phyloP scores from a whole-genome alignment of 805 yeast species.

The Cyberlindnera veronae region DNA sequence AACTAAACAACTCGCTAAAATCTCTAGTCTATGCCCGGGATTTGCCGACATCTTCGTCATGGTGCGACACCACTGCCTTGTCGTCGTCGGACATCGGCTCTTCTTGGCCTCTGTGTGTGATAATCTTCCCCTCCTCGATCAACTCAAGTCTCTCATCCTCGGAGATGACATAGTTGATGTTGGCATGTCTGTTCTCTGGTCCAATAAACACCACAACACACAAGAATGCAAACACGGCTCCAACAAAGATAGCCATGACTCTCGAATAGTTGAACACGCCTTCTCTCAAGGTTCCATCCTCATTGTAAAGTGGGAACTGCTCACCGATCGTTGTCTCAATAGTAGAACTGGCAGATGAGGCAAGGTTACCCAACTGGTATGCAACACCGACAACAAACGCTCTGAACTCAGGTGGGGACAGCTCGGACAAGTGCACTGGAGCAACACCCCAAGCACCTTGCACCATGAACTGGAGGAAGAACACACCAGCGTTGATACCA shows the following conservation, averaged over 20 bases:
- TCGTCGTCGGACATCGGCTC: conserved; percentile 15
- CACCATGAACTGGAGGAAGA: conserved; percentile 59
- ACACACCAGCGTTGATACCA: conserved; percentile 56
- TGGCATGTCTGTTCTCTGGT: conserved; percentile 49
- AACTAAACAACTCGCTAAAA: no score
- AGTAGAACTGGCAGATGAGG: conserved; percentile 65
- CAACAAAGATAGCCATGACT: conserved; percentile 66
- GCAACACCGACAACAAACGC: conserved; percentile 61
- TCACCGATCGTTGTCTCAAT: conserved; percentile 60
- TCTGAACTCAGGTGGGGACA: conserved; percentile 60
- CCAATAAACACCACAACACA: conserved; percentile 51
- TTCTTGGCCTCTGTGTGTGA: conserved; percentile 16
- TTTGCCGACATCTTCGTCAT: no score
- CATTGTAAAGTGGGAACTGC: conserved; percentile 40
- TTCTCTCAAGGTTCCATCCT: conserved; percentile 27
- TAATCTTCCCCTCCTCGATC: conserved; percentile 24
- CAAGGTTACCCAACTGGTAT: conserved; percentile 67
- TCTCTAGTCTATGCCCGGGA: no score
- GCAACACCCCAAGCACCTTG: conserved; percentile 71
- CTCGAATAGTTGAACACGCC: conserved; percentile 48
- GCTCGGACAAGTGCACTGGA: conserved; percentile 59
- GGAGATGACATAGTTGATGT: conserved; percentile 23
- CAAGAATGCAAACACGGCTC: conserved; percentile 55
- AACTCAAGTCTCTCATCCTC: conserved; percentile 24
- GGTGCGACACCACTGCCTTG: conserved; percentile 9